These are phyloP conservation scores for Talaromyces marneffei DNA, from an alignment of 2,329 filamentous ascomycete genomes.

Conservation along the genomic window DNA sequence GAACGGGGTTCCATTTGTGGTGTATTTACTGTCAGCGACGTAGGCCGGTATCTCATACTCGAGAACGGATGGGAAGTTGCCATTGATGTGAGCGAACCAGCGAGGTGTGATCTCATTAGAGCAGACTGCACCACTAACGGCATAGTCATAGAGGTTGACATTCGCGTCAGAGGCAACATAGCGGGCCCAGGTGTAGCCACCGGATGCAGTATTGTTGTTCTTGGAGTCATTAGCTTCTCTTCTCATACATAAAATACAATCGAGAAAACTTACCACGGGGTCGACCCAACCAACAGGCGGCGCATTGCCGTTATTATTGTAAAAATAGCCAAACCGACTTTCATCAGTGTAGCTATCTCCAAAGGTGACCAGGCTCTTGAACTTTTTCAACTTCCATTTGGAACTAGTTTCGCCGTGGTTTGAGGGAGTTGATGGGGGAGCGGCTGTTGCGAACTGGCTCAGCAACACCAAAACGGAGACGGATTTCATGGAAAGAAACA, in stretches of 20 bases:
- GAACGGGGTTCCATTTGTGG: slow-evolving; percentile 19
- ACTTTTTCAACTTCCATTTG: slow-evolving; percentile 37
- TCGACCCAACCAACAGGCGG: slow-evolving; percentile 58
- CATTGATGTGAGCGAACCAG: slow-evolving; percentile 46
- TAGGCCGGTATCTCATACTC: slow-evolving; percentile 54
- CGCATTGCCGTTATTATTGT: slow-evolving; percentile 49
- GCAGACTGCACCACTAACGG: slow-evolving; percentile 66
- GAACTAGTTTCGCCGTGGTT: neutral
- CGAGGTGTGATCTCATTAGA: slow-evolving; percentile 62
- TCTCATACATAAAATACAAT: neutral
- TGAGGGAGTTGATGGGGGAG: neutral
- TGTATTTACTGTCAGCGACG: slow-evolving; percentile 24
- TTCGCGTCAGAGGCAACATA: slow-evolving; percentile 58
- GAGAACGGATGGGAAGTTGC: slow-evolving; percentile 56
- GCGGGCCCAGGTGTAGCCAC: slow-evolving; percentile 64
- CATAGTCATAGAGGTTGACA: slow-evolving; percentile 56
- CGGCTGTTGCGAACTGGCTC: neutral
- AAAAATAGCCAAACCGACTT: slow-evolving; percentile 59
- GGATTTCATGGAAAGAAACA: neutral
- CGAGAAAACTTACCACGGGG: slow-evolving; percentile 35
- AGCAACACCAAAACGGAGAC: neutral
- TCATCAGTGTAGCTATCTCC: slow-evolving; percentile 76
- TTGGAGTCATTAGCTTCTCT: slow-evolving; percentile 9
- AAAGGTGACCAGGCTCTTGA: slow-evolving; percentile 62
- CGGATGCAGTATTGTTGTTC: slow-evolving; percentile 53